Evolutionary conservation across 768 basidiomycete species (phyloP).

Genomic region (Nidularia pulvinata): DNA sequence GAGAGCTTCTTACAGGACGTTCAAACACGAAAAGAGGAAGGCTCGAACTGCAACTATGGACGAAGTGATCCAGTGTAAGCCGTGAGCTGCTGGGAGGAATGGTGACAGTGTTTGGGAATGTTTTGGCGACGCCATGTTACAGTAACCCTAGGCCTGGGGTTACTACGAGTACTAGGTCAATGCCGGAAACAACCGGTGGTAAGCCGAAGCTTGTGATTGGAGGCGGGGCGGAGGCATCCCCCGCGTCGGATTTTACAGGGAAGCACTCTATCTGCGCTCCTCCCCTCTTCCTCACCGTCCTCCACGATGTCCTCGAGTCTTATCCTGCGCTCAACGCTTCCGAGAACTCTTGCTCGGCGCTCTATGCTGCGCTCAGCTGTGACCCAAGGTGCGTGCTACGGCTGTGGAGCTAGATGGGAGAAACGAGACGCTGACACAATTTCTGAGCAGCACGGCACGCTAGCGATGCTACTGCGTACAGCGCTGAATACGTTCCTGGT

Average conservation of each 20-base stretch:
- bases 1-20: too few relatives aligned
- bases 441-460: constrained; percentile 34
- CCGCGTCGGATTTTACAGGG: background rate
- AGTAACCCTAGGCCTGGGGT: too few relatives aligned
- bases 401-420: background rate
- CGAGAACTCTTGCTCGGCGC: constrained; percentile 41
- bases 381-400: constrained; percentile 34
- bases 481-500: constrained; percentile 57
- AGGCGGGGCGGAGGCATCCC: background rate
- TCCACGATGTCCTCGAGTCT: constrained; percentile 48
- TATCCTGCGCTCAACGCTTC: constrained; percentile 46
- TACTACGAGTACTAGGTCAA: background rate
- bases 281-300: constrained; percentile 10
- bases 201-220: background rate
- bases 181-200: background rate
- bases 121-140: too few relatives aligned
- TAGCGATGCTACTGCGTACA: constrained; percentile 22
- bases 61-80: too few relatives aligned
- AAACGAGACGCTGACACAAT: constrained; percentile 3
- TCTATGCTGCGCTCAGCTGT: constrained; percentile 33
- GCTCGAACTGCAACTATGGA: too few relatives aligned
- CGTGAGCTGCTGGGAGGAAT: too few relatives aligned
- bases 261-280: constrained; percentile 1
- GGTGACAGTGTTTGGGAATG: too few relatives aligned
- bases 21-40: too few relatives aligned